Evolutionary conservation across 495 filamentous ascomycete genomes (phyloP).

Genomic region (Annulohypoxylon stygium): DNA sequence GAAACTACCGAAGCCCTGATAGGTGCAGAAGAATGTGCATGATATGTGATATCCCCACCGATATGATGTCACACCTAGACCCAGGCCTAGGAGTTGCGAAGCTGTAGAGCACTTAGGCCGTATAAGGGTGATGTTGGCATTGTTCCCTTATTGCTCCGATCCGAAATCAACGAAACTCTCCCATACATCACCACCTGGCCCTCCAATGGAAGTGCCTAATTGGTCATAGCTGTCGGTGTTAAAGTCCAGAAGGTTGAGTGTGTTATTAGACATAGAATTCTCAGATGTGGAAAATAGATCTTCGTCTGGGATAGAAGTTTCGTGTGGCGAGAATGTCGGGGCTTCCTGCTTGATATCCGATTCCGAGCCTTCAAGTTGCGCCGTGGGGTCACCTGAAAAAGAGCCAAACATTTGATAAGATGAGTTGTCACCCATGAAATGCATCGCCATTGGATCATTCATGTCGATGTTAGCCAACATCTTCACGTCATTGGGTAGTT

Average conservation of each 20-base stretch:
- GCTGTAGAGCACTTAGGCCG: conserved; percentile 6
- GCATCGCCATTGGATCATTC: conserved; percentile 46
- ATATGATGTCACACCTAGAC: background rate
- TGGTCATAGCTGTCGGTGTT: conserved; percentile 20
- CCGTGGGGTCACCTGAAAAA: conserved; percentile 12
- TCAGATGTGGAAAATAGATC: conserved; percentile 29
- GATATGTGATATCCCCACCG: conserved; percentile 13
- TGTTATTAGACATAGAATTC: conserved; percentile 8
- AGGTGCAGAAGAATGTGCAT: conserved; percentile 28
- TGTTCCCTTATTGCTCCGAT: conserved; percentile 34
- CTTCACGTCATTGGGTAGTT: conserved; percentile 50
- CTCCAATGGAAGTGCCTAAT: conserved; percentile 35
- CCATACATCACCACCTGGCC: conserved; percentile 35
- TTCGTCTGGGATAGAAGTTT: conserved; percentile 11
- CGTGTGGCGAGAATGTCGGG: conserved; percentile 8
- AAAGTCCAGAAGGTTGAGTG: conserved; percentile 27
- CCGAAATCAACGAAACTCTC: conserved; percentile 50
- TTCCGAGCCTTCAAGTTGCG: conserved; percentile 1
- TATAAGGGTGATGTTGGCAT: background rate
- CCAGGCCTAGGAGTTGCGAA: background rate
- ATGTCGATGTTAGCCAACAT: conserved; percentile 48
- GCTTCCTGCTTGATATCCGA: background rate
- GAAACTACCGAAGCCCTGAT: conserved; percentile 23
- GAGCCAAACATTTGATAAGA: conserved; percentile 31
- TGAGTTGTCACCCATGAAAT: conserved; percentile 35